These are phyloP conservation scores for Bauhinia variegata DNA, from an alignment of 306 rosid genomes.

Conservation along the genomic window DNA sequence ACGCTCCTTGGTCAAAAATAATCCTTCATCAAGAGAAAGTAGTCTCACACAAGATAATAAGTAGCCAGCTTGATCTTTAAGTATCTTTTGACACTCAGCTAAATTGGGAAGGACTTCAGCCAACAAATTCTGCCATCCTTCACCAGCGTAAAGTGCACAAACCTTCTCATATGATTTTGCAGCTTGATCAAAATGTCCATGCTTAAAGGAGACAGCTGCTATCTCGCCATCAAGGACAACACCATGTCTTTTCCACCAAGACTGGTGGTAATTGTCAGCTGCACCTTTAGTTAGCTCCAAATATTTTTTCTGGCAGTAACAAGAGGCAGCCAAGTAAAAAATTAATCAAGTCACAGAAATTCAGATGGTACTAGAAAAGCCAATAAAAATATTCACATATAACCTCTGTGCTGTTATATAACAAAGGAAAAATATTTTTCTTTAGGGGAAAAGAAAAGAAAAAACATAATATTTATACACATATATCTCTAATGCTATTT, in stretches of 20 bases:
- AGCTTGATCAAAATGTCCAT: slow-evolving; percentile 86
- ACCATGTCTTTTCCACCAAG: slow-evolving; percentile 99
- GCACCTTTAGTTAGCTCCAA: slow-evolving; percentile 95
- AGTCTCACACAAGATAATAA: slow-evolving; percentile 93
- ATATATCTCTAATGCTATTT: too few species aligned
- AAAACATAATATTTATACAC: too few species aligned
- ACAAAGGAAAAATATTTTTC: too few species aligned
- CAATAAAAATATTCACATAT: slow-evolving; percentile 21
- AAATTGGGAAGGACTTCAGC: slow-evolving; percentile 93
- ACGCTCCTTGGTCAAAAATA: slow-evolving; percentile 87
- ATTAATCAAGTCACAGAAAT: slow-evolving; percentile 30
- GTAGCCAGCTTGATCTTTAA: slow-evolving; percentile 96
- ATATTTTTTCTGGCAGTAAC: slow-evolving; percentile 79
- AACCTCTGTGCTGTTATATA: too few species aligned
- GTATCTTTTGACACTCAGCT: slow-evolving; percentile 94
- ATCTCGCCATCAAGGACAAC: slow-evolving; percentile 99
- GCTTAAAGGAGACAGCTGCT: slow-evolving; percentile 83
- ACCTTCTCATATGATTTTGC: slow-evolving; percentile 99
- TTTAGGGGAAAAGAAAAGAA: background rate
- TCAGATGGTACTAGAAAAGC: slow-evolving; percentile 20
- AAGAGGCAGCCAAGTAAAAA: slow-evolving; percentile 22
- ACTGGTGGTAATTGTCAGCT: slow-evolving; percentile 84
- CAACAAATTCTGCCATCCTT: slow-evolving; percentile 96
- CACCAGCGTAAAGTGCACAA: slow-evolving; percentile 90
- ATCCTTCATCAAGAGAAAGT: slow-evolving; percentile 88